These are phyloP conservation scores for Canariomyces notabilis DNA, from an alignment of 2,329 filamentous ascomycete species.

Conservation along the genomic window DNA sequence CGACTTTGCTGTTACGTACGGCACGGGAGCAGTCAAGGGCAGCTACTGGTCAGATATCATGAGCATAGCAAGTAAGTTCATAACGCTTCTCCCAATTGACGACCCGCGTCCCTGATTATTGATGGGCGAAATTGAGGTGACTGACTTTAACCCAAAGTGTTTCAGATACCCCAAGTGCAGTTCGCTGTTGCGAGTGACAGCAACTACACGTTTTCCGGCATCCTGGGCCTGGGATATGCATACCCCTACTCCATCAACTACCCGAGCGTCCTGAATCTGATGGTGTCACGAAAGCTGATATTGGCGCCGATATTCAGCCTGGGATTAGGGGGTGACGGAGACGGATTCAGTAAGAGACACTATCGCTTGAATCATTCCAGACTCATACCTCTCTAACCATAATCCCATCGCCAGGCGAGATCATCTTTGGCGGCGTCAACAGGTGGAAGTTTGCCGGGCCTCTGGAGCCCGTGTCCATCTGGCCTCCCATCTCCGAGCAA, in stretches of 20 bases:
- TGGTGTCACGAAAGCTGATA: slow-evolving; percentile 31
- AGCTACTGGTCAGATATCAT: slow-evolving; percentile 32
- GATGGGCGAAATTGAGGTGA: too few species aligned
- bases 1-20: slow-evolving; percentile 29
- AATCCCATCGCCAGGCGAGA: slow-evolving; percentile 31
- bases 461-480: slow-evolving; percentile 28
- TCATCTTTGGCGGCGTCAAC: slow-evolving; percentile 45
- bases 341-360: slow-evolving; percentile 28
- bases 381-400: too few species aligned
- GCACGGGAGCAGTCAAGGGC: slow-evolving; percentile 32
- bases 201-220: slow-evolving; percentile 34
- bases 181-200: slow-evolving; percentile 35
- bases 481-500: slow-evolving; percentile 33
- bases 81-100: too few species aligned
- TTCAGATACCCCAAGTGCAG: slow-evolving; percentile 30
- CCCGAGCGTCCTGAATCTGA: slow-evolving; percentile 31
- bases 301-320: slow-evolving; percentile 35
- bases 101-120: too few species aligned
- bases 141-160: slow-evolving; percentile 9
- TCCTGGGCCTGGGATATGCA: slow-evolving; percentile 35
- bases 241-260: slow-evolving; percentile 33
- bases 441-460: slow-evolving; percentile 36
- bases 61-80: slow-evolving; percentile 26
- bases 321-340: slow-evolving; percentile 31
- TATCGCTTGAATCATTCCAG: too few species aligned